phyloP scores from a whole-genome alignment of 257 asterid species.

The Hygrophila difformis region DNA sequence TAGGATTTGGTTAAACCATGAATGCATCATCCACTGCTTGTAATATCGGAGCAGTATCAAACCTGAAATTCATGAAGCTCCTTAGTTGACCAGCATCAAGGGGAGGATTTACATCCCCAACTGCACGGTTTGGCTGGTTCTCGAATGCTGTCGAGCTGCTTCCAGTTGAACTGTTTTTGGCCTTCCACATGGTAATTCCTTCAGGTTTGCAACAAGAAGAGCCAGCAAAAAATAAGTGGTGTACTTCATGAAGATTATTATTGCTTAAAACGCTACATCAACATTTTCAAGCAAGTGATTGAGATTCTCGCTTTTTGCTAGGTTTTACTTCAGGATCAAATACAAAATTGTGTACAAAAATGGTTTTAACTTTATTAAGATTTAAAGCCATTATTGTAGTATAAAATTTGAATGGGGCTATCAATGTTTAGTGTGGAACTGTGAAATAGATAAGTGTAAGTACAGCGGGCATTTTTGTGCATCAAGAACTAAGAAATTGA shows the following conservation, averaged over 20 bases:
- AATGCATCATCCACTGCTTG: slow-evolving; percentile 60
- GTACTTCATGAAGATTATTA: no score
- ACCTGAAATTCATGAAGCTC: slow-evolving; percentile 64
- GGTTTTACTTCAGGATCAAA: no score
- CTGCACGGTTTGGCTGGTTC: slow-evolving; percentile 41
- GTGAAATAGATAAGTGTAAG: neutral
- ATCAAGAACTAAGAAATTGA: neutral
- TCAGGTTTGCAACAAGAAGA: slow-evolving; percentile 14
- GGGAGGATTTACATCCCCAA: slow-evolving; percentile 23
- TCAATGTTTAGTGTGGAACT: no score
- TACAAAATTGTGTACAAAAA: no score
- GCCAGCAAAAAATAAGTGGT: no score
- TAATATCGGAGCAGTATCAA: slow-evolving; percentile 50
- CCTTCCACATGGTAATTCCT: slow-evolving; percentile 74
- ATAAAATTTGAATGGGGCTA: no score
- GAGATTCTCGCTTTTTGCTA: no score
- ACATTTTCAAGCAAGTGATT: no score
- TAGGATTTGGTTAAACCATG: slow-evolving; percentile 21
- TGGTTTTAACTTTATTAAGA: no score
- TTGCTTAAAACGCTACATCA: no score
- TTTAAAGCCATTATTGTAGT: no score
- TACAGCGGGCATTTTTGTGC: neutral
- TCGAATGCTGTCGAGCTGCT: slow-evolving; percentile 38
- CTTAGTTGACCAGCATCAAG: slow-evolving; percentile 32
- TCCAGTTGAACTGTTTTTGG: slow-evolving; percentile 48